Evolutionary conservation across 345 rosid genomes (phyloP).

Genomic region (Acer saccharum): DNA sequence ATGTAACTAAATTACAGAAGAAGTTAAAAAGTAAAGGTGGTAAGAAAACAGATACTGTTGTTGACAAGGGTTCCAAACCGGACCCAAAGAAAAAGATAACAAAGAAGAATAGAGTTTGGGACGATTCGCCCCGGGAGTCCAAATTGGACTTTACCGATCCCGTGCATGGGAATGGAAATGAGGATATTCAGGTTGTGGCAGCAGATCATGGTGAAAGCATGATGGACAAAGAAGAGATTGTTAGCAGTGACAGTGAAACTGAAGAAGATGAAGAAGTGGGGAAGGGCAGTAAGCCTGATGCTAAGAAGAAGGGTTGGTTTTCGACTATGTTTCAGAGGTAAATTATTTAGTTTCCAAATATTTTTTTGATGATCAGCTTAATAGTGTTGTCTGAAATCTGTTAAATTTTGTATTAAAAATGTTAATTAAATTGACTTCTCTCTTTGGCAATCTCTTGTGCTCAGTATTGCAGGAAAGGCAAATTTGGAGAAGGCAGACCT

Average conservation of each 20-base stretch:
- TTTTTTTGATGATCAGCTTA: conserved; percentile 8
- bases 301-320: conserved; percentile 94
- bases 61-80: conserved; percentile 66
- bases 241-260: conserved; percentile 82
- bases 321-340: conserved; percentile 97
- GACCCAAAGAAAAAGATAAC: conserved; percentile 78
- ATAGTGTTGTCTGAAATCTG: not conserved
- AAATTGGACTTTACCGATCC: conserved; percentile 91
- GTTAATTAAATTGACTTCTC: not conserved
- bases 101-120: conserved; percentile 96
- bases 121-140: conserved; percentile 65
- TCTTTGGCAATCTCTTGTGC: conserved; percentile 23
- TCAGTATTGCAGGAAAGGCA: conserved; percentile 96
- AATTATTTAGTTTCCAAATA: not conserved
- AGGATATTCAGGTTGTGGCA: conserved; percentile 59
- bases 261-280: conserved; percentile 74
- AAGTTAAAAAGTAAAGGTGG: conserved; percentile 87
- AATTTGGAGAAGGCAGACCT: conserved; percentile 93
- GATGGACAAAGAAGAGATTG: conserved; percentile 95
- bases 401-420: not conserved
- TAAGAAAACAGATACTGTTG: conserved; percentile 79
- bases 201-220: conserved; percentile 93
- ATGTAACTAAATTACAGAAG: conserved; percentile 90
- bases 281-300: conserved; percentile 64
- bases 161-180: conserved; percentile 53